Evolutionary conservation across 1,284 basidiomycete species (phyloP).

Genomic region (Malassezia obtusa): DNA sequence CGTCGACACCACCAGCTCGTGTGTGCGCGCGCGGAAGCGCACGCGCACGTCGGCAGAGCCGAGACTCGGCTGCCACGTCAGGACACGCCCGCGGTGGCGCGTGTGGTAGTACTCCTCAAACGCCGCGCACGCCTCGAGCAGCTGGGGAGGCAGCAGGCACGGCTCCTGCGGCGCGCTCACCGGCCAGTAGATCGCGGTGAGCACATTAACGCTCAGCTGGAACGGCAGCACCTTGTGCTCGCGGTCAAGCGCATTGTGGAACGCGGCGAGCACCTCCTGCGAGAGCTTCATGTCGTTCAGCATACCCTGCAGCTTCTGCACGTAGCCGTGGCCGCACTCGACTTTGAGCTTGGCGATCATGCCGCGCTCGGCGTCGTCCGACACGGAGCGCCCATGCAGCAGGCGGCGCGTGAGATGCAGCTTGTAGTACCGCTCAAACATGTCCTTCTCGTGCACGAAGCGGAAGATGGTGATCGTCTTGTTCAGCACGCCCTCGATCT

Average conservation of each 20-base stretch:
- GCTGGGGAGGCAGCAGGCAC: conserved; percentile 24
- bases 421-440: conserved; percentile 98
- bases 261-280: conserved; percentile 68
- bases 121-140: conserved; percentile 51
- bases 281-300: conserved; percentile 94
- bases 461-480: conserved; percentile 94
- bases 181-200: conserved; percentile 46
- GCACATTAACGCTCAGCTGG: conserved; percentile 57
- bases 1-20: conserved; percentile 89
- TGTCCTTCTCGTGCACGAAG: conserved; percentile 87
- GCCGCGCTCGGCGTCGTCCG: conserved; percentile 91
- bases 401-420: conserved; percentile 85
- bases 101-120: conserved; percentile 86
- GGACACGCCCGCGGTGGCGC: conserved; percentile 74
- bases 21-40: conserved; percentile 65
- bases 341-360: conserved; percentile 98
- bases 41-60: conserved; percentile 84
- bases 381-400: conserved; percentile 72
- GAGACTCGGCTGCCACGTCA: conserved; percentile 88
- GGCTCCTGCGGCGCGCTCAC: conserved; percentile 28
- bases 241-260: conserved; percentile 57
- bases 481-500: conserved; percentile 78
- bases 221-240: conserved; percentile 56
- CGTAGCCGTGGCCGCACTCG: conserved; percentile 92
- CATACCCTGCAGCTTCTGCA: conserved; percentile 97